A percentile compares a stretch with the other conserved stretches of the same genome.
Evolutionary conservation across 2,329 filamentous ascomycete species (phyloP).

Genomic region (Immersiporthe knoxdaviesiana): DNA sequence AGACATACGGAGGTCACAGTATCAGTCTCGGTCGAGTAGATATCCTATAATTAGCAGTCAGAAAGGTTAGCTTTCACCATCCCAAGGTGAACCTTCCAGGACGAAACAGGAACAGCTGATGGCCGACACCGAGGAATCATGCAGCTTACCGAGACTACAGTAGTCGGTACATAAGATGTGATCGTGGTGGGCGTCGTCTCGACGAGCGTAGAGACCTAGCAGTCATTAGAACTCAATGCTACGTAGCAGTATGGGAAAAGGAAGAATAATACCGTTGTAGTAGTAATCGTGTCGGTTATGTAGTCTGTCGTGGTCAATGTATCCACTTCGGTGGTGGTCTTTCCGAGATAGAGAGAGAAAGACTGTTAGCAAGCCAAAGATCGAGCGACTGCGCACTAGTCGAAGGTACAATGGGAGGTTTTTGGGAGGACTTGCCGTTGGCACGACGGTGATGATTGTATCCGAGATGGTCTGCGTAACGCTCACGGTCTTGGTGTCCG

Average conservation of each 20-base stretch:
- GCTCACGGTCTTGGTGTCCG: not conserved
- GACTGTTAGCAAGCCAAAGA: not conserved
- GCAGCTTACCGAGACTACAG: conserved; percentile 8
- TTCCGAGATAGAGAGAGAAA: too few relatives aligned
- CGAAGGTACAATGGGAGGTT: too few relatives aligned
- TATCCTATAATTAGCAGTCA: not conserved
- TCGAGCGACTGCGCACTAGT: too few relatives aligned
- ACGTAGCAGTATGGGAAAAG: too few relatives aligned
- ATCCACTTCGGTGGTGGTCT: not conserved
- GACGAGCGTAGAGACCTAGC: conserved; percentile 9
- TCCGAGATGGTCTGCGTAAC: not conserved
- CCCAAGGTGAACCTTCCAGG: not conserved
- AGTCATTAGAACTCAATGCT: not conserved
- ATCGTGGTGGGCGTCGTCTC: not conserved
- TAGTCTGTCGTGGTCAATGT: not conserved
- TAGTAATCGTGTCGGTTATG: not conserved
- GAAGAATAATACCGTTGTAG: conserved; percentile 1
- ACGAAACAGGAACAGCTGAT: not conserved
- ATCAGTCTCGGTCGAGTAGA: conserved; percentile 11
- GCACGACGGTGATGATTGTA: not conserved
- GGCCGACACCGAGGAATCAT: too few relatives aligned
- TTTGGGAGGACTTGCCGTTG: not conserved
- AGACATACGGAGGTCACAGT: not conserved
- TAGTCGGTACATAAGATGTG: not conserved
- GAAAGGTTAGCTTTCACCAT: not conserved